Conservation (phyloP, 306 rosid genomes). For the Heteromeles arbutifolia region DNA sequence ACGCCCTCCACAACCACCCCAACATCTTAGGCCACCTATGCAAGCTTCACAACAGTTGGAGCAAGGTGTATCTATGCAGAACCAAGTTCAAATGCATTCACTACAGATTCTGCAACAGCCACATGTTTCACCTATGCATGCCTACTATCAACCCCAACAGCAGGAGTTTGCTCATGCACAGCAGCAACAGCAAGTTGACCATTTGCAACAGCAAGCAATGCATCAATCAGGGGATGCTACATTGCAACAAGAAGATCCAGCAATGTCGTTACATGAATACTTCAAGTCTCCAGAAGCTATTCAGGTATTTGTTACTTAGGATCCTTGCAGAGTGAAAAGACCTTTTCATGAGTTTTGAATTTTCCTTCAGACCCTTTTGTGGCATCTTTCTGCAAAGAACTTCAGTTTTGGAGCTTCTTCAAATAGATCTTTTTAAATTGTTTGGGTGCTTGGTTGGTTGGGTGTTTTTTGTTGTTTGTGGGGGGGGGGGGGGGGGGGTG, state of each 20-base stretch:
- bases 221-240: conserved; percentile 37
- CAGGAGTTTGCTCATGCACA: conserved; percentile 41
- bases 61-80: conserved; percentile 51
- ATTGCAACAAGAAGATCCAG: conserved; percentile 58
- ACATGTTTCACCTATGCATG: conserved; percentile 59
- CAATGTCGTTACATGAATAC: conserved; percentile 76
- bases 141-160: conserved; percentile 60
- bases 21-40: conserved; percentile 80
- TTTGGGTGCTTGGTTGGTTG: too few relatives aligned
- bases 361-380: neutral
- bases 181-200: conserved; percentile 55
- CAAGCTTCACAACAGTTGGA: conserved; percentile 74
- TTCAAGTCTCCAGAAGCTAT: conserved; percentile 97
- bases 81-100: conserved; percentile 48
- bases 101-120: conserved; percentile 74
- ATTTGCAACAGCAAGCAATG: conserved; percentile 37
- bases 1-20: conserved; percentile 94
- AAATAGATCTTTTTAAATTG: neutral
- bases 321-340: neutral
- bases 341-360: neutral
- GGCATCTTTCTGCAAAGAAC: neutral
- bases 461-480: too few relatives aligned
- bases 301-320: conserved; percentile 48
- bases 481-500: too few relatives aligned
- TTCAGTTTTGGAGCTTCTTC: neutral